phyloP scores from a whole-genome alignment of 305 asterid genomes.

The Stenogyne calaminthoides region DNA sequence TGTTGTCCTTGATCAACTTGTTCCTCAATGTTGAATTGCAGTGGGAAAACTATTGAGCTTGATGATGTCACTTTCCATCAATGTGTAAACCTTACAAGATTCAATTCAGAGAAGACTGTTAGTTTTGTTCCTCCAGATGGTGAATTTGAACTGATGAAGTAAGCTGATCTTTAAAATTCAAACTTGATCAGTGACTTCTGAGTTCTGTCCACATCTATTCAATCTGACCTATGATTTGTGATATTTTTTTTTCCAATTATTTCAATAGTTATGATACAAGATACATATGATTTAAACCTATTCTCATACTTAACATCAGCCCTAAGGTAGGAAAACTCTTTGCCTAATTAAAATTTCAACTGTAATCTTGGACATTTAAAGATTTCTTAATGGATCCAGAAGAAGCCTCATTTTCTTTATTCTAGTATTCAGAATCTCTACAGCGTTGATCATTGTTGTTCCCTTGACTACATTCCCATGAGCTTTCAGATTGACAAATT shows the following conservation, averaged over 20 bases:
- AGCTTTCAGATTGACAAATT: slow-evolving; percentile 12
- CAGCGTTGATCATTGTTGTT: background rate
- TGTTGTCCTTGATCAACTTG: slow-evolving; percentile 19
- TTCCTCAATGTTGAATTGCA: slow-evolving; percentile 44
- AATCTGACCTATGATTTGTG: slow-evolving; percentile 11
- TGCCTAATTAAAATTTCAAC: slow-evolving; percentile 3
- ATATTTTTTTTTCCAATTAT: slow-evolving; percentile 4
- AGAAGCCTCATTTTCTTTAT: background rate
- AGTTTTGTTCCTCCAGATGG: slow-evolving; percentile 99
- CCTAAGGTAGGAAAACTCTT: slow-evolving; percentile 1
- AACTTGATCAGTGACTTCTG: background rate
- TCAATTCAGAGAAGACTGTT: slow-evolving; percentile 97
- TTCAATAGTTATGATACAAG: no score
- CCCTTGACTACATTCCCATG: background rate
- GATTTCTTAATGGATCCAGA: slow-evolving; percentile 6
- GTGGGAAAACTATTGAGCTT: slow-evolving; percentile 99
- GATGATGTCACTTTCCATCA: slow-evolving; percentile 99
- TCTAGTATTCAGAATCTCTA: background rate
- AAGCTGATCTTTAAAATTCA: slow-evolving; percentile 43
- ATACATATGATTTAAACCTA: background rate
- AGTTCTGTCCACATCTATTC: no score
- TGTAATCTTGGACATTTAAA: background rate
- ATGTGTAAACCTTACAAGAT: slow-evolving; percentile 98
- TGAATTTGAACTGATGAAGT: slow-evolving; percentile 99
- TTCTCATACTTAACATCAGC: background rate